Base-by-base conservation (phyloP, 2,329 filamentous ascomycete genomes). In the Stemphylium vesicarium region DNA sequence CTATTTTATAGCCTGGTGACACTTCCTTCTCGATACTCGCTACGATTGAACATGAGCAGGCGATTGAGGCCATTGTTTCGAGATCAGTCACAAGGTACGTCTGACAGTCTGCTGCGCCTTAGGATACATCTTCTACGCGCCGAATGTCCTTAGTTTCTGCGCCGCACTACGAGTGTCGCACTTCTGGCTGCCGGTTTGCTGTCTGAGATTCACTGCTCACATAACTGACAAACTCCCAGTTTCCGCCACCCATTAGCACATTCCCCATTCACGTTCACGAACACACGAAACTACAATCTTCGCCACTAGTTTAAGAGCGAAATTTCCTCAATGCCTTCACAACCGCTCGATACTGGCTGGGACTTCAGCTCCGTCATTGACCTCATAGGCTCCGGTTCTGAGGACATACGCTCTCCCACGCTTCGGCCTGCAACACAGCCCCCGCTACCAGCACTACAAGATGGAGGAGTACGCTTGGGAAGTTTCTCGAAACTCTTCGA, bases 401-500 rank as follows among this genome's bases (percentile, higher is more conserved):
- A 65, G 35, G 49, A 68, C 38, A 51, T 64, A 22, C 57, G 57
- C 13, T 68, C 68, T 8, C 66, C 68, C 8, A 52, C 57, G 42
- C 57, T 65, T 24, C 54, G 51, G 15, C 44, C 50, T 37, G 24
- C 42, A 31, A 50, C 54, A 45, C 59, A 46, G 33, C 43, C 43
- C 33, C 56, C 40, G 13, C 39, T 47, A 40, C 53, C 50, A 12
- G 49, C 43, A 39, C 16, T 39, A 3, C 36, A 59, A 44, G 45
- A 52, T 26, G 62, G 59, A 45, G 60, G 60, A 8, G 60, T 65
- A 45, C 64, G 65, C 10, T 62, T 82, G 15, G 80, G 80, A n/a
- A 75, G 79, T 57, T 81, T 82, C 59, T 64, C 63, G 39, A 79
- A 77, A 62, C 64, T 82, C n/a, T 82, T 77, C 65, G 69, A 78